Base-by-base conservation (phyloP, 2,329 filamentous ascomycete genomes). In the Pleomassaria siparia region DNA sequence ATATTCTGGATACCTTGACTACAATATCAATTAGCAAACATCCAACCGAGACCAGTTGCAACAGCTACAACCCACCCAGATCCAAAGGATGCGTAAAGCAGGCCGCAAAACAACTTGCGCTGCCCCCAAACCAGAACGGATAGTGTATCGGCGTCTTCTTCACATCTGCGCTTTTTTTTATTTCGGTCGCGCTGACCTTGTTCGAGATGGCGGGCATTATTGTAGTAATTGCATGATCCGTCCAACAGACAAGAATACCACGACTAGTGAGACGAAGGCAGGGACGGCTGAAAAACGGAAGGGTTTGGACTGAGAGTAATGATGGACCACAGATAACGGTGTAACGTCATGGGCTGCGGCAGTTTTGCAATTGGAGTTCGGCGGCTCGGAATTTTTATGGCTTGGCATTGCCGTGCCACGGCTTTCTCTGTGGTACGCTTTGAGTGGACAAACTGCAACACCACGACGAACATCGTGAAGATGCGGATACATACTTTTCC, bases 11-110 rank as follows among this genome's bases (percentile, higher is more conserved):
- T 74, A 76, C 74, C 71, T 77, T 77, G 42, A 77, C 75, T 76
- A 49, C 50, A 47, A 29, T 33, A 20, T 28, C 13, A 29, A 53
- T 75, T 56, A 75, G 71, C 49, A 55, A 47, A n/a, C 16, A 30
- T 15, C 35, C 13, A 28, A 11, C 16, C n/a, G 16, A 20, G 16
- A n/a, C 28, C 16, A 47, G 25, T 41, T 25, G 33, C n/a, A 4
- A 15, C 42, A 25, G 21, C 9, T 16, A 37, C 50, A 51, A 76
- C 86, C 72, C 80, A 95, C 90, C 83, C 55, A 96, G 79, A 81
- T 96, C 91, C 66, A 97, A 78, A 41, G 92, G 92, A 79, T 97
- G 92, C 24, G 92, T 97, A 40, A 96, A 88, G 59, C 85, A 86
- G 36, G 92, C 91, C 29, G 92, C 92, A 78, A 94, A 86, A 69